Conservation (phyloP, 2,329 filamentous ascomycete genomes). For the Trichoderma atrobrunneum region DNA sequence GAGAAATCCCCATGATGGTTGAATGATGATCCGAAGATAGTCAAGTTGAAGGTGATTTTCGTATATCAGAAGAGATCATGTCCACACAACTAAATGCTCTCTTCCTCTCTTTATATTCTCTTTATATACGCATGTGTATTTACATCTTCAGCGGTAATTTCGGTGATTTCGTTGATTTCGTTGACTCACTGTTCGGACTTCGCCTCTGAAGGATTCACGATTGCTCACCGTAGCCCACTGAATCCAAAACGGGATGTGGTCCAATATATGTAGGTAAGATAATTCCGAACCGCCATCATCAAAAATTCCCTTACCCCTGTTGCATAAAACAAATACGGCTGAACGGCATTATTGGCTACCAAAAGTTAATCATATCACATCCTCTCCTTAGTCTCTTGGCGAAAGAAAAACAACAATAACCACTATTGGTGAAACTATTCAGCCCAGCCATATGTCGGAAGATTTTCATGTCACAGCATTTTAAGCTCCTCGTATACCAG, state of each 20-base stretch:
- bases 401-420: background rate
- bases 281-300: background rate
- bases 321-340: background rate
- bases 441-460: background rate
- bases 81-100: background rate
- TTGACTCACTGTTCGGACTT: background rate
- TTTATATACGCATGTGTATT: background rate
- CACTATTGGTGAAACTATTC: background rate
- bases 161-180: background rate
- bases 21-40: background rate
- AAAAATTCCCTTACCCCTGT: background rate
- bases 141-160: background rate
- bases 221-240: background rate
- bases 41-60: background rate
- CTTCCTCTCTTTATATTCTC: background rate
- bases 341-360: background rate
- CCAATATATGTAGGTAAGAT: background rate
- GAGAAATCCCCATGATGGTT: constrained; percentile 15
- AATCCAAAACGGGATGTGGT: background rate
- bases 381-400: background rate
- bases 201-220: background rate
- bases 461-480: background rate
- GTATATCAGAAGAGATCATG: background rate
- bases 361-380: background rate
- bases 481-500: background rate